phyloP scores from a whole-genome alignment of 2,329 filamentous ascomycete species.

The Rutstroemia sp. region DNA sequence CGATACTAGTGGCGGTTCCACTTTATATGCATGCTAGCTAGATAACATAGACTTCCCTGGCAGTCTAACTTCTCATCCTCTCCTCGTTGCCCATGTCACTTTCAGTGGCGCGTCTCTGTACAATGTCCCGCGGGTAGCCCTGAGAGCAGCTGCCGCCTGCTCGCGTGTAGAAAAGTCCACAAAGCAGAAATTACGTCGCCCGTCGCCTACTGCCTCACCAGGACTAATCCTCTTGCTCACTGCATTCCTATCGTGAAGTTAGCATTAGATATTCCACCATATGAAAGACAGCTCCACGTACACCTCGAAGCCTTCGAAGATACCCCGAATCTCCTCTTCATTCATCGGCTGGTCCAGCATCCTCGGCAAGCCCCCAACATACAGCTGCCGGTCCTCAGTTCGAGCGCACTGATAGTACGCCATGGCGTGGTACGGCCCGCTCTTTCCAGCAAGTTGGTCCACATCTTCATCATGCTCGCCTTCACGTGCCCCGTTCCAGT shows the following conservation, averaged over 20 bases:
- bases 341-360: conserved; percentile 1
- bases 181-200: not conserved
- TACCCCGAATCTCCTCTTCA: not conserved
- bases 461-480: not conserved
- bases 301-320: not conserved
- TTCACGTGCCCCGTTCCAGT: not conserved
- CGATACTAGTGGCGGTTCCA: too few species aligned
- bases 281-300: not conserved
- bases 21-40: too few species aligned
- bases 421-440: not conserved
- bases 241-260: not conserved
- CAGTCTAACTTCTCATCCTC: too few species aligned
- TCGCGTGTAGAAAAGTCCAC: not conserved
- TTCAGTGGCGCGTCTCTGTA: not conserved
- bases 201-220: not conserved
- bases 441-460: not conserved
- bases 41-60: too few species aligned
- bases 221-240: not conserved
- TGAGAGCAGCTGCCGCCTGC: not conserved
- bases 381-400: not conserved
- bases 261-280: too few species aligned
- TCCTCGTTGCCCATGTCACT: not conserved
- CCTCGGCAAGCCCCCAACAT: not conserved
- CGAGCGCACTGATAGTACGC: not conserved
- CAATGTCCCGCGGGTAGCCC: not conserved